phyloP scores from a whole-genome alignment of 2,329 filamentous ascomycete species.

The Curvularia verruculosa region DNA sequence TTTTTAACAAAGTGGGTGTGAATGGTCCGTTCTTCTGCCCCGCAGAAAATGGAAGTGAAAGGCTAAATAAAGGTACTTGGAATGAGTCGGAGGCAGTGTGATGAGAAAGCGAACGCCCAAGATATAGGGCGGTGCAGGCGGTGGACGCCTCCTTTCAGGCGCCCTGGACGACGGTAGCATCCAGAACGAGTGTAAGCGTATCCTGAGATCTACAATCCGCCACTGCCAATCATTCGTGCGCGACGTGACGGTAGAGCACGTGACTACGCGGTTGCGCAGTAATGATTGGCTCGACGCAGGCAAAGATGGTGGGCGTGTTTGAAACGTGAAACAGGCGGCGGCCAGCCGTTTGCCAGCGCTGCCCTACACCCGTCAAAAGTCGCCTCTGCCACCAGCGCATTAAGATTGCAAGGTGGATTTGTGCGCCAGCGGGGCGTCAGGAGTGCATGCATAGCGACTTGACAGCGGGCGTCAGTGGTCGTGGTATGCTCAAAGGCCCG shows the following conservation, averaged over 20 bases:
- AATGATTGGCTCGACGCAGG: conserved; percentile 25
- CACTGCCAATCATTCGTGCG: conserved; percentile 20
- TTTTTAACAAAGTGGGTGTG: conserved; percentile 15
- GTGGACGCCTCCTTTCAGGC: conserved; percentile 10
- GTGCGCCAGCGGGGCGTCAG: not conserved
- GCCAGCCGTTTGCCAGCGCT: conserved; percentile 32
- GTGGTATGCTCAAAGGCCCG: conserved; percentile 1
- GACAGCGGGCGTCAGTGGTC: not conserved
- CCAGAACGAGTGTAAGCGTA: conserved; percentile 4
- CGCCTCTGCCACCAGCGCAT: conserved; percentile 3
- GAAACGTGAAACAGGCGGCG: conserved; percentile 33
- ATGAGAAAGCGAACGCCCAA: conserved; percentile 11
- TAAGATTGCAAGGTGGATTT: not conserved
- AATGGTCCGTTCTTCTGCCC: conserved; percentile 20
- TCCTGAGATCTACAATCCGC: not conserved
- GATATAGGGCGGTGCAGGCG: conserved; percentile 17
- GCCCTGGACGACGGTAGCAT: conserved; percentile 4
- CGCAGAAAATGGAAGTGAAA: conserved; percentile 19
- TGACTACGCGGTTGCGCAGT: conserved; percentile 12
- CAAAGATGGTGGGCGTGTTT: conserved; percentile 21
- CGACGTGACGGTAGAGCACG: conserved; percentile 11
- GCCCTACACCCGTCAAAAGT: conserved; percentile 4
- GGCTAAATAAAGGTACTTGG: conserved; percentile 18
- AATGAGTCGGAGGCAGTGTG: conserved; percentile 21
- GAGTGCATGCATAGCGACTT: not conserved